Base-by-base conservation (phyloP, 345 rosid species). In the Linum trigynum region DNA sequence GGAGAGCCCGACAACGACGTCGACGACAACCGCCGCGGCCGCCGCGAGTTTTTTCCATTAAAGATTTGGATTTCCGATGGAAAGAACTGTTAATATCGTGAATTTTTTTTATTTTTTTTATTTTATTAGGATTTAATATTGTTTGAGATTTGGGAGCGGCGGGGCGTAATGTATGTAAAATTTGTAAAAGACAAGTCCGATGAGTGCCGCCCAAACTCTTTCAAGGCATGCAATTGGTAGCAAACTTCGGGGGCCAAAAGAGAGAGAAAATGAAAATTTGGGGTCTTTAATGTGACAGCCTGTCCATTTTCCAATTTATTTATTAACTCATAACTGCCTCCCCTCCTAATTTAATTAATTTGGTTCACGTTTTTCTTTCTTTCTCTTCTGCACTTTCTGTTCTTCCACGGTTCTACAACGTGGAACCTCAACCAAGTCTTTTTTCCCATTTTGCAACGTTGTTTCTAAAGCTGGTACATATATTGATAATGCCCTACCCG, bases 1-100 rank as follows among this genome's bases (percentile, higher is more conserved):
- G 7, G 77, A 75, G 23, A 63, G 45, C 14, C 53, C 11, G 53
- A 45, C 10, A 14, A 48, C 53, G 32, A 23, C 32, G 32, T 23
- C 32, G 32, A 23, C 32, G 11, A 3, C 53, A 2, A 48, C 53
- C 53, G 53, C 53, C 12, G 32, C 32, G 32, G 32, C 32, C 32
- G 53, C 53, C 1, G 53, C 53, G 4, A 48, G 53, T 48, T 48
- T 5, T 9, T 48, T 3, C 53, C 53, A 48, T 48, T 48, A 10
- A 48, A 4, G 5, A 41, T 4, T 41, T 41, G 9, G 5, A 4
- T 41, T 4, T 41, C 9, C 53, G 53, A 15, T 15, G 53, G 14
- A 9, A 15, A 1, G 45, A 1, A 41, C 45, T 4, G 45, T 8
- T 48, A 48, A 48, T 48, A 48, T 48, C 14, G 53, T 48, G 53